phyloP scores from a whole-genome alignment of 2,329 filamentous ascomycete species.

The Piedraia hortae region DNA sequence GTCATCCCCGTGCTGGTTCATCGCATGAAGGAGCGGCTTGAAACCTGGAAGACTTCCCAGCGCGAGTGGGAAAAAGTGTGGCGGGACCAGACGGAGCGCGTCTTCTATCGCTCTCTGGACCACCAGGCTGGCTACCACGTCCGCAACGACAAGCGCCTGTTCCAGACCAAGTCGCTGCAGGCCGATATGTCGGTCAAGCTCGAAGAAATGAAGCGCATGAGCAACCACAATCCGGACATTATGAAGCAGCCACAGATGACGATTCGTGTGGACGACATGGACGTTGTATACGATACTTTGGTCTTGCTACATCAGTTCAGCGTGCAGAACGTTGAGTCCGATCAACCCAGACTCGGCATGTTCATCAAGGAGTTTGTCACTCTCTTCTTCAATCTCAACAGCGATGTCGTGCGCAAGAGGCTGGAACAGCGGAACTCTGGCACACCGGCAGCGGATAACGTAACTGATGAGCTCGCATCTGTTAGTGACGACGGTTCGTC shows the following conservation, averaged over 20 bases:
- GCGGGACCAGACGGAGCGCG: constrained; percentile 80
- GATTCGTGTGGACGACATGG: constrained; percentile 35
- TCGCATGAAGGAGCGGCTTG: constrained; percentile 79
- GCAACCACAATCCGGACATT: constrained; percentile 7
- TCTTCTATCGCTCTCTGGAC: constrained; percentile 88
- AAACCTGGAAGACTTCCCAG: constrained; percentile 91
- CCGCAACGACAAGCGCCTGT: constrained; percentile 66
- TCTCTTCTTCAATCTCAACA: constrained; percentile 22
- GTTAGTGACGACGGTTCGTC: constrained; percentile 45
- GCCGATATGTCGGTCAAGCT: constrained; percentile 79
- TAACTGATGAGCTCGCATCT: constrained; percentile 27
- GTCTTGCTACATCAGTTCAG: constrained; percentile 18
- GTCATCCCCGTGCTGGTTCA: constrained; percentile 74
- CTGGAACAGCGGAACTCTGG: constrained; percentile 21
- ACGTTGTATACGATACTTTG: constrained; percentile 24
- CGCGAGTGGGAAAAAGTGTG: constrained; percentile 98
- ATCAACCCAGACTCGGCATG: constrained; percentile 17
- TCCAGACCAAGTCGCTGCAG: constrained; percentile 70
- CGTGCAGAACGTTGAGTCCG: constrained; percentile 17
- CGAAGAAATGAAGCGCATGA: constrained; percentile 57
- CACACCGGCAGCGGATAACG: constrained; percentile 26
- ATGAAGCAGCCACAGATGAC: constrained; percentile 31
- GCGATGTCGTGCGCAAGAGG: constrained; percentile 35
- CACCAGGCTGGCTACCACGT: constrained; percentile 87
- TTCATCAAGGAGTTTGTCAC: constrained; percentile 24